phyloP scores from a whole-genome alignment of 768 basidiomycete species.

The Suillus variegatus region DNA sequence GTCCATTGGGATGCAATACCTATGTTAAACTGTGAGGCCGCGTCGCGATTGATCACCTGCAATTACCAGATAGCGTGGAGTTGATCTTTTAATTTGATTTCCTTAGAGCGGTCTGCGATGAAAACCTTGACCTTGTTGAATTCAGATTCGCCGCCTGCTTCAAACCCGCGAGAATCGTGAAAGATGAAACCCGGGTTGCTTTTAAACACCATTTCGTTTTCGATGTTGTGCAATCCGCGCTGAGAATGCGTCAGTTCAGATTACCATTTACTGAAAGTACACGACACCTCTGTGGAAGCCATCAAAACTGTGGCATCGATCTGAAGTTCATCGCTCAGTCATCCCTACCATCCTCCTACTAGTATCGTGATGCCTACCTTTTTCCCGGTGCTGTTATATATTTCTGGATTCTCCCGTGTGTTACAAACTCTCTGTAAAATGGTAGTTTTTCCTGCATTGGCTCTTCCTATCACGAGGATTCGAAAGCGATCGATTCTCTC shows the following conservation, averaged over 20 bases:
- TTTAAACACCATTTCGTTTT: background rate
- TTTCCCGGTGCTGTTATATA: constrained; percentile 22
- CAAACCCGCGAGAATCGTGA: background rate
- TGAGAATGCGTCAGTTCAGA: background rate
- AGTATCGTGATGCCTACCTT: constrained; percentile 13
- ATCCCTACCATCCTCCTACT: background rate
- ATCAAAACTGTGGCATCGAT: constrained; percentile 4
- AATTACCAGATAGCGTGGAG: background rate
- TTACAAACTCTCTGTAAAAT: no score
- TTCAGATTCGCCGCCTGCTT: background rate
- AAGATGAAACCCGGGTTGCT: background rate
- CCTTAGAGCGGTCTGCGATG: background rate
- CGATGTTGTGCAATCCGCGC: background rate
- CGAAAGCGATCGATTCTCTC: constrained; percentile 28
- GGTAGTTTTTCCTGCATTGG: no score
- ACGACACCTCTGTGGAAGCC: constrained; percentile 5
- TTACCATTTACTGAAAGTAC: background rate
- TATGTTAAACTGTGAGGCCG: background rate
- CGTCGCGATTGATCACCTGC: no score
- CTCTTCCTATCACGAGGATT: constrained; percentile 29
- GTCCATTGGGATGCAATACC: background rate
- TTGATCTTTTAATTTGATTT: background rate
- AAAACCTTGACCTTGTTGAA: background rate
- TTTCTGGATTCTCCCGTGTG: constrained; percentile 18
- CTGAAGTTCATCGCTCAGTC: background rate